Base-by-base conservation (phyloP, 371 early-diverging fungal species). In the Encephalitozoon hellem region DNA sequence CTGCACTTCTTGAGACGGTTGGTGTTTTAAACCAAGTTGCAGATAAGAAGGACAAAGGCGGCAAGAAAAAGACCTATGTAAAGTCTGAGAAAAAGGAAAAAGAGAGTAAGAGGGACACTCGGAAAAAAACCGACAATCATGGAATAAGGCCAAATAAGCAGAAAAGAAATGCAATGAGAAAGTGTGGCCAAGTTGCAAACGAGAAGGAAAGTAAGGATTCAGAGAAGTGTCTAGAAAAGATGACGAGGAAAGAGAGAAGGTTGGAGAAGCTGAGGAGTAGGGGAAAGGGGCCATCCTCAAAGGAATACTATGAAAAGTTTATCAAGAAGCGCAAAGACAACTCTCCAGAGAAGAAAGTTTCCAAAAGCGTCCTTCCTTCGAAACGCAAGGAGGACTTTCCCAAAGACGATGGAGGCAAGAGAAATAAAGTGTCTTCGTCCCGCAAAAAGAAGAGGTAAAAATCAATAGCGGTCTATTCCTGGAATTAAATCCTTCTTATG, bases 231-330 rank as follows among this genome's bases (percentile, higher is more conserved):
- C 15, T 18, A 21, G 18, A 2, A 8, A 47, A 47, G 21, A 47
- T 47, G 49, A 59, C 59, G 15, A 30, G 59, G 21, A 59, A 59
- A 15, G 59, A 59, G 34, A 59, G 59, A 38, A 59, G 38, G 12
- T 28, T 34, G 28, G 59, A 59, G 34, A 59, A 59, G 59, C 12
- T 59, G 12, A 59, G 12, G 6, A 38, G 34, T 6, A 59, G 15
- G 18, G 59, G 59, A 0, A 30, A 59, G 15, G 59, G 59, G 21
- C 30, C 21, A 15, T 34, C 59, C 2, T 59, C 59, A 12, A 59
- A 59, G 15, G 59, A 59, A 21, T 59, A 59, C 18, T 59, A 34
- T 59, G 59, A 59, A 21, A 59, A 59, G 34, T 59, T 59, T 59
- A 38, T 59, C 34, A 59, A 59, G 59, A 59, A 59, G 15, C 1